Evolutionary conservation across 306 rosid species (phyloP), one percentile per base, ranked within the genome.

Genomic region (Albizia julibrissin): DNA sequence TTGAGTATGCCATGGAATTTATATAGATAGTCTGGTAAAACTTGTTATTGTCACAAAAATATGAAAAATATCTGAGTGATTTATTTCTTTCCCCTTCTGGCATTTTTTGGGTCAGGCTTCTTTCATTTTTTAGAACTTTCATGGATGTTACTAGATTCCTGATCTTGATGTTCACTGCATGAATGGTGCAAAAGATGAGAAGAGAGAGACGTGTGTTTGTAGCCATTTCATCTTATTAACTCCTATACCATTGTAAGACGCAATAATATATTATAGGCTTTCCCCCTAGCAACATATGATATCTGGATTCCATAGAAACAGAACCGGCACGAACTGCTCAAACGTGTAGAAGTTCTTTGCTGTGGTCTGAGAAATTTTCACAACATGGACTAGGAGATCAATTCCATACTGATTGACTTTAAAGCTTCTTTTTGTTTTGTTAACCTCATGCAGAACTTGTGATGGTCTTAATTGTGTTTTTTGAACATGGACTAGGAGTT

Each of bases 381-480:
- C 15, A 61, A 44, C 3, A 34, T 18, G 0, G 33, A 16, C 21
- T 4, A 1, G 56, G 6, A 73, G 78, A 74, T 64, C 8, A 67
- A 52, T 81, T 52, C 76, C 61, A 27, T 21, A 42, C 39, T 13
- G 44, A 47, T 49, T 39, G 31, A 74, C 19, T 66, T 81, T 37
- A 52, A 52, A 52, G 3, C n/a, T 52, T 52, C 59, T 21, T 52
- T 19, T 52, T 21, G n/a, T 18, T 19, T 52, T 71, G 42, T 42
- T 71, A 26, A 34, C 4, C 52, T 47, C 1, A 10, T 13, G 50
- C 52, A 39, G 54, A 71, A 19, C 40, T 26, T 26, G 21, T 44
- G 15, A 61, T 72, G 6, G 64, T n/a, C 8, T 73, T 42, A 10
- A 3, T 68, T 82, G 52, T 47, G 6, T n/a, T n/a, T 31, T n/a